Evolutionary conservation across 2,329 filamentous ascomycete species (phyloP).

Genomic region (Didymellaceae sp.): DNA sequence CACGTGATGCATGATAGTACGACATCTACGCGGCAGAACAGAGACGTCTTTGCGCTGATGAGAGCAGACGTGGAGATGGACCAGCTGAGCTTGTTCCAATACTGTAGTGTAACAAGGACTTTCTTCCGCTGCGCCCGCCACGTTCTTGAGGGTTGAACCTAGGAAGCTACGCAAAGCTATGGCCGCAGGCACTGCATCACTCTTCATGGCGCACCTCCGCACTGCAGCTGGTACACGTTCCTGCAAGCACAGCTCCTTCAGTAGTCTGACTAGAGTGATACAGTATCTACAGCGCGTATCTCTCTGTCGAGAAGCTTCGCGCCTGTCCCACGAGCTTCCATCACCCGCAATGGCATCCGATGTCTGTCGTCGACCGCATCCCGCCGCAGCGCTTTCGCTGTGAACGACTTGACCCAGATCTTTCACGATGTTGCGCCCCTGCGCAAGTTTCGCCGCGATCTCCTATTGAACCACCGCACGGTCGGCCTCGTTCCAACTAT

Average conservation of each 20-base stretch:
- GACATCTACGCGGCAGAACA: constrained; percentile 15
- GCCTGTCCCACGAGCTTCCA: constrained; percentile 6
- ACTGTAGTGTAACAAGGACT: constrained; percentile 7
- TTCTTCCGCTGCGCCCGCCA: constrained; percentile 14
- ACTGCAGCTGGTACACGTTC: constrained; percentile 25
- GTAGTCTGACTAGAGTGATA: constrained; percentile 14
- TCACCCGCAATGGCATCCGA: constrained; percentile 22
- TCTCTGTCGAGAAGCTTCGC: constrained; percentile 5
- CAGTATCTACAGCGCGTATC: constrained; percentile 20
- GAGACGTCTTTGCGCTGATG: constrained; percentile 29
- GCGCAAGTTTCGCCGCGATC: constrained; percentile 71
- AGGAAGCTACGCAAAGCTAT: constrained; percentile 11
- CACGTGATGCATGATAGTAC: constrained; percentile 12
- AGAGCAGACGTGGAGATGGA: constrained; percentile 9
- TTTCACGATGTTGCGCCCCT: constrained; percentile 78
- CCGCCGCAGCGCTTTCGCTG: constrained; percentile 24
- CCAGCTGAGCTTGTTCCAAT: constrained; percentile 12
- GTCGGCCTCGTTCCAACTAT: constrained; percentile 95
- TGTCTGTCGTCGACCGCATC: constrained; percentile 28
- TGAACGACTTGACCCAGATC: constrained; percentile 62
- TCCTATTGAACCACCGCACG: constrained; percentile 70
- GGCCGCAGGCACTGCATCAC: constrained; percentile 27
- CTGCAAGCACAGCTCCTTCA: constrained; percentile 16
- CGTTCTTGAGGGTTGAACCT: constrained; percentile 8
- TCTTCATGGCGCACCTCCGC: constrained; percentile 33